phyloP scores from a whole-genome alignment of 768 basidiomycete species.

The Boletales sp. region DNA sequence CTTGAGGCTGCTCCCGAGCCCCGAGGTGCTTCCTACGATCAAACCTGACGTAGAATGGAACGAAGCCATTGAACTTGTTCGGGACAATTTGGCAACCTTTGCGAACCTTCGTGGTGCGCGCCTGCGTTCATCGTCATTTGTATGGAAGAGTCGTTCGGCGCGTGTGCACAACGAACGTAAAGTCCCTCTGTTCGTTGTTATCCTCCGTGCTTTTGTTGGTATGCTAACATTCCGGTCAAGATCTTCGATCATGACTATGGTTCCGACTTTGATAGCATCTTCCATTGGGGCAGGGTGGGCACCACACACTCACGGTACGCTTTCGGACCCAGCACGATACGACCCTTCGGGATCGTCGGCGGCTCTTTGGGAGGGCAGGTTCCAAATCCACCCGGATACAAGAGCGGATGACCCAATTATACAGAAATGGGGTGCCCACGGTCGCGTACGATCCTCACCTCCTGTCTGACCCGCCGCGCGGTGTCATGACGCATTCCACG shows the following conservation, averaged over 20 bases:
- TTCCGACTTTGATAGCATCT: conserved; percentile 70
- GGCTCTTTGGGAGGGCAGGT: conserved; percentile 79
- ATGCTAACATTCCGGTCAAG: conserved; percentile 38
- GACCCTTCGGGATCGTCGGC: conserved; percentile 82
- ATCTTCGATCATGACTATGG: conserved; percentile 72
- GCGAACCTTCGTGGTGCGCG: conserved; percentile 85
- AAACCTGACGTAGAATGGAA: conserved; percentile 67
- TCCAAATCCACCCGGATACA: conserved; percentile 88
- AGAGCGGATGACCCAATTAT: conserved; percentile 56
- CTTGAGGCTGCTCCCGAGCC: conserved; percentile 58
- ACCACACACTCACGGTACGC: conserved; percentile 50
- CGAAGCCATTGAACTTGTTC: conserved; percentile 74
- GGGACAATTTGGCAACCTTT: conserved; percentile 85
- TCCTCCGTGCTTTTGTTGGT: conserved; percentile 3
- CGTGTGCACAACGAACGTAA: conserved; percentile 47
- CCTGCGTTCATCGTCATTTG: conserved; percentile 79
- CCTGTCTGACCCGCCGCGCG: conserved; percentile 12
- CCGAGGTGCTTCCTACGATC: conserved; percentile 58
- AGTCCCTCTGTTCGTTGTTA: conserved; percentile 45
- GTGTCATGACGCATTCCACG: neutral
- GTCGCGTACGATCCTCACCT: conserved; percentile 11
- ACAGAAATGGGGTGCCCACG: conserved; percentile 27
- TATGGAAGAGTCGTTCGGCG: conserved; percentile 73
- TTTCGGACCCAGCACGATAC: conserved; percentile 70
- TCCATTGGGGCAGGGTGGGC: conserved; percentile 67